These are phyloP conservation scores for Geranium incanum DNA, from an alignment of 441 rosid genomes.

Conservation along the genomic window DNA sequence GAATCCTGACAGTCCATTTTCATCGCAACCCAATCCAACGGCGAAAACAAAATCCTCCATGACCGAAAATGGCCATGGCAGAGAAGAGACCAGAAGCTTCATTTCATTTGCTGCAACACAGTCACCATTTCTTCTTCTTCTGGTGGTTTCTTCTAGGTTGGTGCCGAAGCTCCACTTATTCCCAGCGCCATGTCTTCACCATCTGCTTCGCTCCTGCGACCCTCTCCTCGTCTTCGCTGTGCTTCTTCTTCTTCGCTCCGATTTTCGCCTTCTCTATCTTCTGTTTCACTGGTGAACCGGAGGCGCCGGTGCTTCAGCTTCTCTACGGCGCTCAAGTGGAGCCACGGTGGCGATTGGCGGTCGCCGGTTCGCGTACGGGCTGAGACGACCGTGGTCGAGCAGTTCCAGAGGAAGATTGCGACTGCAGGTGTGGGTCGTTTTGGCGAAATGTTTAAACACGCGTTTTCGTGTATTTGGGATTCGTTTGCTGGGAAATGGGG, in stretches of 20 bases:
- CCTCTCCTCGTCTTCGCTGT: conserved; percentile 22
- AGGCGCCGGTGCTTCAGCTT: conserved; percentile 38
- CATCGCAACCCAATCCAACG: conserved; percentile 7
- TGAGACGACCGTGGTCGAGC: conserved; percentile 38
- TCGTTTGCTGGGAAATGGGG: background rate
- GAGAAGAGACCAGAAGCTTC: conserved; percentile 4
- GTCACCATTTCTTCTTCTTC: background rate
- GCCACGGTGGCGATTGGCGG: conserved; percentile 44
- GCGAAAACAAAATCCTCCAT: conserved; percentile 13
- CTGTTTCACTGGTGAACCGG: conserved; percentile 25
- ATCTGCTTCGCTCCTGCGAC: conserved; percentile 25
- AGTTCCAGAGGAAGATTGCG: conserved; percentile 39
- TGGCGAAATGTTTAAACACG: background rate
- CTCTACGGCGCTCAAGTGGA: conserved; percentile 45
- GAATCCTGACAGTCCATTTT: conserved; percentile 6
- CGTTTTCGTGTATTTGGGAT: background rate
- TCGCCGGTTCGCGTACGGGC: conserved; percentile 42
- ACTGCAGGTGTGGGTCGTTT: conserved; percentile 35
- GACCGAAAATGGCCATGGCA: conserved; percentile 4
- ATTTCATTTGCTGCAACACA: background rate
- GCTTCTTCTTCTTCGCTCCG: conserved; percentile 33
- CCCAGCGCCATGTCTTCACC: conserved; percentile 27
- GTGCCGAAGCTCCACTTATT: background rate
- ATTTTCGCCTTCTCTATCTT: conserved; percentile 22
- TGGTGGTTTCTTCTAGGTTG: background rate